Percentiles rank a stretch among this genome's conserved stretches.
phyloP scores from a whole-genome alignment of 148 eudicot species.

The Gaultheria prostrata region DNA sequence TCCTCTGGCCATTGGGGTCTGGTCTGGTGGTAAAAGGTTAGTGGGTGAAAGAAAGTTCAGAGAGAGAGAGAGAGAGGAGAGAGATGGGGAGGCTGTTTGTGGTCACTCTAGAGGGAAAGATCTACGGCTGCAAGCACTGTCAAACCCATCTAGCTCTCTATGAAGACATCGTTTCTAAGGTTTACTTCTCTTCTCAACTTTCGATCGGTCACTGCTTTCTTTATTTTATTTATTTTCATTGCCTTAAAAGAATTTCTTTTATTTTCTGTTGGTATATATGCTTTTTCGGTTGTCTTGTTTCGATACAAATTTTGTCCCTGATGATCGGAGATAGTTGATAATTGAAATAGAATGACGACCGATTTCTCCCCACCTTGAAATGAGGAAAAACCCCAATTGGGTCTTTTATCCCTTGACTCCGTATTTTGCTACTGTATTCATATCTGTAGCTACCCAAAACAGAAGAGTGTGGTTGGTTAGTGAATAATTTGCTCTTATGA shows the following conservation, averaged over 20 bases:
- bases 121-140: constrained; percentile 82
- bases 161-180: constrained; percentile 74
- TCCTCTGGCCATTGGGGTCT: neutral
- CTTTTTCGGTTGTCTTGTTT: neutral
- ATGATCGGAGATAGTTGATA: neutral
- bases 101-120: constrained; percentile 69
- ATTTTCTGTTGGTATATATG: neutral
- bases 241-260: neutral
- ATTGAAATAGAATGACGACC: neutral
- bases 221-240: neutral
- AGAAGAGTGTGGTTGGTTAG: neutral
- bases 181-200: constrained; percentile 14
- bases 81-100: constrained; percentile 68
- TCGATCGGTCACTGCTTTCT: neutral
- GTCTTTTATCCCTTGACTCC: constrained; percentile 2
- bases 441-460: neutral
- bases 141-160: constrained; percentile 62
- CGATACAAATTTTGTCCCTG: neutral
- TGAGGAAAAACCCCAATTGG: neutral
- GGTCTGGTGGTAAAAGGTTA: neutral
- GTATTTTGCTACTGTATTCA: neutral
- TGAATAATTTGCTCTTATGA: neutral
- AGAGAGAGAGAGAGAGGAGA: constrained; percentile 9
- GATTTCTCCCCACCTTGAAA: neutral
- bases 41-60: neutral